phyloP scores from a whole-genome alignment of 805 yeast genomes.

The Naumovozyma baii region DNA sequence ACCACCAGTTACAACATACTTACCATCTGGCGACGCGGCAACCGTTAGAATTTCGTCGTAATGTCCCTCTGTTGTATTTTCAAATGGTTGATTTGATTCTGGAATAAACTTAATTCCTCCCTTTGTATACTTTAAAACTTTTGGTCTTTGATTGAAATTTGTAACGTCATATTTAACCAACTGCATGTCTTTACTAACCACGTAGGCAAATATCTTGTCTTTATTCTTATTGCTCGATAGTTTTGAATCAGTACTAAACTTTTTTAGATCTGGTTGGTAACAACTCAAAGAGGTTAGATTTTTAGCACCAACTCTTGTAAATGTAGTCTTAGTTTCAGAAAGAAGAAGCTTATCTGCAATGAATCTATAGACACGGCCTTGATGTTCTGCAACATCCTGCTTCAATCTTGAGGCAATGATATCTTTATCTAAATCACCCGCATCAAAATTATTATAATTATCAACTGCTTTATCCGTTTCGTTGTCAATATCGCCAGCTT shows the following conservation, averaged over 20 bases:
- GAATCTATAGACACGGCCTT: slow-evolving; percentile 71
- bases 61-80: slow-evolving; percentile 60
- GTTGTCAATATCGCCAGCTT: slow-evolving; percentile 8
- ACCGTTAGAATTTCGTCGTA: slow-evolving; percentile 64
- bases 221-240: slow-evolving; percentile 38
- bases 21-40: slow-evolving; percentile 82
- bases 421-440: slow-evolving; percentile 83
- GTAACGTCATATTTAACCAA: slow-evolving; percentile 72
- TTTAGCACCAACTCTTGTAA: slow-evolving; percentile 53
- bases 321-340: slow-evolving; percentile 33
- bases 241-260: slow-evolving; percentile 16
- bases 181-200: slow-evolving; percentile 73
- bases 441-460: slow-evolving; percentile 58
- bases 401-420: slow-evolving; percentile 70
- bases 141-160: slow-evolving; percentile 47
- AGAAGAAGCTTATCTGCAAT: slow-evolving; percentile 42
- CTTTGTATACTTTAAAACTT: slow-evolving; percentile 49
- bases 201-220: slow-evolving; percentile 53
- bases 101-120: slow-evolving; percentile 46
- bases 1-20: slow-evolving; percentile 85
- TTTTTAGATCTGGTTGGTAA: slow-evolving; percentile 31
- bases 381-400: slow-evolving; percentile 81
- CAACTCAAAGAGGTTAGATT: slow-evolving; percentile 39
- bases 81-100: slow-evolving; percentile 31
- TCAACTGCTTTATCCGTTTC: slow-evolving; percentile 12